Conservation (phyloP, 31 red algal genomes). For the Asparagopsis taxiformis region DNA sequence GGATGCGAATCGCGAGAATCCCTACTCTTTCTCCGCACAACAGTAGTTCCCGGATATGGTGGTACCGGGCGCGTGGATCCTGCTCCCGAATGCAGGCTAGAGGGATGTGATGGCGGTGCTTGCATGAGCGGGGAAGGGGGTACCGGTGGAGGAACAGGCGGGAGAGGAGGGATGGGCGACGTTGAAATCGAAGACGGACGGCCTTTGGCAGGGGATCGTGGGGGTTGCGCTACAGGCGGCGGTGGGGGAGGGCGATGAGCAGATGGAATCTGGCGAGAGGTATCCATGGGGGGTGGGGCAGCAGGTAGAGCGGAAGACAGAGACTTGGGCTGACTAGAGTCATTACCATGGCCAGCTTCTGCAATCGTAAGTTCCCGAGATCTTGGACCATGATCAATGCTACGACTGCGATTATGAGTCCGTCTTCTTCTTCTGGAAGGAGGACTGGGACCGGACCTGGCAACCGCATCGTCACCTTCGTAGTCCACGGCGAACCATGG, state of each 20-base stretch:
- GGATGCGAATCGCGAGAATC: too few relatives aligned
- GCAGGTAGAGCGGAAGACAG: not conserved
- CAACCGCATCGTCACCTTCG: not conserved
- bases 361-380: not conserved
- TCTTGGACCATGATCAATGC: not conserved
- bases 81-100: not conserved
- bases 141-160: not conserved
- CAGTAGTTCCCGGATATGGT: not conserved
- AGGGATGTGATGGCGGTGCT: not conserved
- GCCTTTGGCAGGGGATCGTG: not conserved
- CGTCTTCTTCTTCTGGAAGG: not conserved
- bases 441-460: not conserved
- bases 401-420: not conserved
- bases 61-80: not conserved
- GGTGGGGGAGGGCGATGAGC: not conserved
- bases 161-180: not conserved
- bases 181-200: not conserved
- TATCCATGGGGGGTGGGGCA: not conserved
- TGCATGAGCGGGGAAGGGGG: not conserved
- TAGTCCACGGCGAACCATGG: slow-evolving; percentile 77
- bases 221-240: not conserved
- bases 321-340: not conserved
- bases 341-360: not conserved
- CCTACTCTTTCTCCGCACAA: too few relatives aligned
- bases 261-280: not conserved